These are phyloP conservation scores for Bullera alba DNA, from an alignment of 768 basidiomycete genomes.

Conservation along the genomic window DNA sequence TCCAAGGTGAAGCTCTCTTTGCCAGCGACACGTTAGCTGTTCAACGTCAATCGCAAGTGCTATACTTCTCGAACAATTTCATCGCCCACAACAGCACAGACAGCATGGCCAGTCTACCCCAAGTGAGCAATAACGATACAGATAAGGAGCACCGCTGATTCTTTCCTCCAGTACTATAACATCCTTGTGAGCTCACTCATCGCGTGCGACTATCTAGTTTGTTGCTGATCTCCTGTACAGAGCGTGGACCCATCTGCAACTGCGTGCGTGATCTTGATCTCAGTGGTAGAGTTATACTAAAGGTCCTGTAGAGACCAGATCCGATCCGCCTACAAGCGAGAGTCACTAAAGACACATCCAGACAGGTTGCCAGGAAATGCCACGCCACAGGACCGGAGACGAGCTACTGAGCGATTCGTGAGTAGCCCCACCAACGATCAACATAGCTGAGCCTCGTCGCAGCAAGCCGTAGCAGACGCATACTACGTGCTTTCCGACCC, in stretches of 20 bases:
- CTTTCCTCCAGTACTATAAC: conserved; percentile 24
- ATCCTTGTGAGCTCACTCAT: conserved; percentile 24
- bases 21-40: too few species aligned
- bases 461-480: conserved; percentile 79
- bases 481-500: conserved; percentile 87
- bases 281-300: not conserved
- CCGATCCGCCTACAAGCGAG: conserved; percentile 40
- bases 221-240: conserved; percentile 5
- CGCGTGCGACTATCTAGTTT: not conserved
- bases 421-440: conserved; percentile 1
- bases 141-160: conserved; percentile 8
- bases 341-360: conserved; percentile 68
- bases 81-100: too few species aligned
- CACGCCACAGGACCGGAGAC: conserved; percentile 61
- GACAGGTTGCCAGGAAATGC: conserved; percentile 66
- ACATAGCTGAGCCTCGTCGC: not conserved
- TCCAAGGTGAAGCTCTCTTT: too few species aligned
- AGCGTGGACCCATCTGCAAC: conserved; percentile 27
- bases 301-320: conserved; percentile 32
- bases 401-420: conserved; percentile 69
- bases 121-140: too few species aligned
- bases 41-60: too few species aligned
- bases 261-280: conserved; percentile 14
- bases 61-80: too few species aligned
- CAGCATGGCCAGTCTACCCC: conserved; percentile 28